Base-by-base conservation (phyloP, 805 yeast genomes). In the Teunomyces stri region DNA sequence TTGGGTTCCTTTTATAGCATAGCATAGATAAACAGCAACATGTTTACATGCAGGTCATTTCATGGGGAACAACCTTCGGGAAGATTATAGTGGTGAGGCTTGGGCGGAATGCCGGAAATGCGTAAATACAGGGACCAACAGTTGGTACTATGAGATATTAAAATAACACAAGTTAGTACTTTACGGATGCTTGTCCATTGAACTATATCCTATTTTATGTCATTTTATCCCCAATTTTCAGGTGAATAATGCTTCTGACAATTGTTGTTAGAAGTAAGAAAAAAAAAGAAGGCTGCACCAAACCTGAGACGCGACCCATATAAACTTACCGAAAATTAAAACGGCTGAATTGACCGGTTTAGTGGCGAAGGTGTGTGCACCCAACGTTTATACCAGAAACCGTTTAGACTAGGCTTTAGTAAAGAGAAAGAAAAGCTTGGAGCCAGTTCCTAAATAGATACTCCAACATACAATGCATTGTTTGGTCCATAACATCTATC, bases 11-110 rank as follows among this genome's bases (percentile, higher is more conserved):
- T 37, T 37, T 21, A 37, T 37, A 37, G 3, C 25, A 10, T 21
- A 6, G 21, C 51, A 52, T 30, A 31, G 18, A 31, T 31, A 13
- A 42, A 34, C 18, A 46, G 45, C 47, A 25, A 35, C 29, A 7
- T 16, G 10, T 2, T 12, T 37, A 11, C 15, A 13, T 37, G 40
- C 40, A 37, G 40, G 40, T 6, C n/a, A 37, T 20, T 5, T n/a
- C 16, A n/a, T 21, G 29, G 25, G 29, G 29, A 21, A 37, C 27
- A 37, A 37, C 40, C 15, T 36, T 34, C 29, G 44, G 36, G 20
- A 16, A 28, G 22, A 28, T 15, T 15, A 22, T 15, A 39, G 33
- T 27, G 16, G 33, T 6, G 13, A n/a, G 43, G 13, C 11, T 13
- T 6, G 10, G 43, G 33, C 33, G 31, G 43, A 21, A 16, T 5